A percentile compares a stretch with the other conserved stretches of the same genome.
Conservation (phyloP, 768 basidiomycete genomes). For the Suillus sp. region DNA sequence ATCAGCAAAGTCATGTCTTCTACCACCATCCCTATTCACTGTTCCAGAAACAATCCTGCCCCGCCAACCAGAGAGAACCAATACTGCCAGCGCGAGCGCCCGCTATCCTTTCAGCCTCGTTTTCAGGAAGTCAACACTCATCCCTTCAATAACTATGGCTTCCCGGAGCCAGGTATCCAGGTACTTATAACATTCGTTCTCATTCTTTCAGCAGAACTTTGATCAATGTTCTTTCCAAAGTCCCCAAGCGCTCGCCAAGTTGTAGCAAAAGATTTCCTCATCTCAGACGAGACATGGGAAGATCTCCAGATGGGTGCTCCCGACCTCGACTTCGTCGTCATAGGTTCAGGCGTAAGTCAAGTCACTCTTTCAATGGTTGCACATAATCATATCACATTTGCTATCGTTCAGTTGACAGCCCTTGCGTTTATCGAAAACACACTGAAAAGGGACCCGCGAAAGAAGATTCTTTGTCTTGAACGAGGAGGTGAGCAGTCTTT, state of each 20-base stretch:
- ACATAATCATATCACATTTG: neutral
- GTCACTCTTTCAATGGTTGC: neutral
- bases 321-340: neutral
- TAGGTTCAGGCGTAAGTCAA: neutral
- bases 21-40: neutral
- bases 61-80: neutral
- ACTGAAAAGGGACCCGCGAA: conserved; percentile 16
- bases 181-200: neutral
- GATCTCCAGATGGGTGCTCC: neutral
- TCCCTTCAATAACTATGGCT: neutral
- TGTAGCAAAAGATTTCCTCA: neutral
- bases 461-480: conserved; percentile 21
- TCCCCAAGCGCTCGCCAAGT: neutral
- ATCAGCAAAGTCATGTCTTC: neutral
- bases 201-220: neutral
- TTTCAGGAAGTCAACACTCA: neutral
- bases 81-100: neutral
- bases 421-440: conserved; percentile 23
- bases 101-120: neutral
- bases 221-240: neutral
- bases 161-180: neutral
- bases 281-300: conserved; percentile 1
- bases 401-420: conserved; percentile 7
- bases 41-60: neutral
- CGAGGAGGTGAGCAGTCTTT: conserved; percentile 18